A percentile compares a stretch with the other conserved stretches of the same genome.
phyloP scores from a whole-genome alignment of 495 filamentous ascomycete genomes.

The Aspergillus homomorphus region DNA sequence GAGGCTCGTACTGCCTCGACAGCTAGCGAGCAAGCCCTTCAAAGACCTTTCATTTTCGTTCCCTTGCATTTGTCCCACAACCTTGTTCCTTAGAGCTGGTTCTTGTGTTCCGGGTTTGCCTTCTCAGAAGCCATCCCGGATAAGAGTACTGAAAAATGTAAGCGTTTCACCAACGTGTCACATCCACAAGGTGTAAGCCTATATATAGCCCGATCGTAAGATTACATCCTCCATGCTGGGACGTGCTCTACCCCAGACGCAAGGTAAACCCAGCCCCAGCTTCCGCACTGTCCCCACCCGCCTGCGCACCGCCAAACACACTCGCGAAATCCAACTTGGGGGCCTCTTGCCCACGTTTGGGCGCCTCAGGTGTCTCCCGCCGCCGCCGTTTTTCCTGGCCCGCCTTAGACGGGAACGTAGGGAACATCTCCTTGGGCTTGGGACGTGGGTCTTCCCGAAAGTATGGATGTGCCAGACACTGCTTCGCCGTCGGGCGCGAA shows the following conservation, averaged over 20 bases:
- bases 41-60: neutral
- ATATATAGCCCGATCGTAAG: neutral
- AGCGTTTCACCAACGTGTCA: neutral
- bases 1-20: neutral
- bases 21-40: neutral
- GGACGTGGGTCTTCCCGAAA: conserved; percentile 87
- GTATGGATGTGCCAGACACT: conserved; percentile 74
- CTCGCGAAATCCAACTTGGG: conserved; percentile 65
- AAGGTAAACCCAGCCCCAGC: conserved; percentile 81
- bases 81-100: neutral
- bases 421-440: conserved; percentile 83
- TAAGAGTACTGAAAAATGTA: neutral
- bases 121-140: neutral
- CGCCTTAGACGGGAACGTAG: conserved; percentile 90
- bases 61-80: neutral
- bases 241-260: conserved; percentile 53
- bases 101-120: neutral
- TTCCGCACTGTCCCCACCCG: conserved; percentile 65
- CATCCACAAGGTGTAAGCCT: neutral
- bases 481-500: conserved; percentile 62
- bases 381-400: conserved; percentile 80
- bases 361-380: conserved; percentile 79
- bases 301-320: conserved; percentile 65
- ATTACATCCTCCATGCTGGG: neutral
- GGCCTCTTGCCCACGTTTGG: conserved; percentile 68